phyloP scores from a whole-genome alignment of 176 grass and related monocot species.

The Dactylis glomerata region DNA sequence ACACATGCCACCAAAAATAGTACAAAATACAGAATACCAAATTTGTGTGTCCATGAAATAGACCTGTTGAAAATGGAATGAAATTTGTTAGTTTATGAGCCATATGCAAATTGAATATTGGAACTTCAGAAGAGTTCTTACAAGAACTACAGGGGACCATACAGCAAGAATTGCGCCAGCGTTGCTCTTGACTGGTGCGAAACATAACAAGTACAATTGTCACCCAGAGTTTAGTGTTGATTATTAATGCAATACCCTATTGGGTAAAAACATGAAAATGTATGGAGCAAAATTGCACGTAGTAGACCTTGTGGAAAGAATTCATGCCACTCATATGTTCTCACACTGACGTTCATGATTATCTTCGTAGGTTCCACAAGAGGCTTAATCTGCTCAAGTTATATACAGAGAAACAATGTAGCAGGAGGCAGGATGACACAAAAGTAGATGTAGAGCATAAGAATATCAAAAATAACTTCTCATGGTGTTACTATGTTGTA shows the following conservation, averaged over 20 bases:
- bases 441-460: neutral
- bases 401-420: slow-evolving; percentile 16
- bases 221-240: slow-evolving; percentile 11
- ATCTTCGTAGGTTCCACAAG: slow-evolving; percentile 83
- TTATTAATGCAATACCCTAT: neutral
- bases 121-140: slow-evolving; percentile 42
- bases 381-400: slow-evolving; percentile 83
- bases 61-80: slow-evolving; percentile 59
- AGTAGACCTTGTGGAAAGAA: slow-evolving; percentile 85
- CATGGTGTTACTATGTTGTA: slow-evolving; percentile 1
- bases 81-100: slow-evolving; percentile 5
- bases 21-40: slow-evolving; percentile 98
- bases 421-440: neutral
- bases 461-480: neutral
- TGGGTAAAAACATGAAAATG: neutral
- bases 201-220: slow-evolving; percentile 5
- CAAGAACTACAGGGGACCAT: slow-evolving; percentile 85
- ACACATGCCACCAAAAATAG: slow-evolving; percentile 93
- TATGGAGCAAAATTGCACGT: slow-evolving; percentile 18
- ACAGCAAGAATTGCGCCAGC: slow-evolving; percentile 91
- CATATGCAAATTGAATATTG: slow-evolving; percentile 19
- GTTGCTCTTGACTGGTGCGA: slow-evolving; percentile 77
- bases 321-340: slow-evolving; percentile 95
- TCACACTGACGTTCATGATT: slow-evolving; percentile 87
- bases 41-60: slow-evolving; percentile 99